A percentile compares a stretch with the other conserved stretches of the same genome.
Evolutionary conservation across 2,329 filamentous ascomycete species (phyloP).

Genomic region (Colletotrichum euphorbiae): DNA sequence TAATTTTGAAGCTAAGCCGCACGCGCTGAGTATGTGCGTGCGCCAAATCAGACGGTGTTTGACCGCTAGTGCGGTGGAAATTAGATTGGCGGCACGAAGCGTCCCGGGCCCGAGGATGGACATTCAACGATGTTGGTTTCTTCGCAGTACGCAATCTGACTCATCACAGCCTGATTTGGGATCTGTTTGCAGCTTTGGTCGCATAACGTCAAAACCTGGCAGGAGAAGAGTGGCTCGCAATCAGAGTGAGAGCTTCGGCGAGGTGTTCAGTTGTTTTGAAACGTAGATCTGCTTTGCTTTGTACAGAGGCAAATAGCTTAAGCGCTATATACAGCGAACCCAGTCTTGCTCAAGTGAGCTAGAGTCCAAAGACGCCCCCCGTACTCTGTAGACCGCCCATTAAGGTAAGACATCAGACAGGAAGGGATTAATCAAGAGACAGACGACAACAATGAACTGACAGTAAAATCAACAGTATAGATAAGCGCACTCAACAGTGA

Average conservation of each 20-base stretch:
- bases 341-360: not conserved
- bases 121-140: not conserved
- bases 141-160: not conserved
- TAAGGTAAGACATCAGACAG: conserved; percentile 27
- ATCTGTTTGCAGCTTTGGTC: no score
- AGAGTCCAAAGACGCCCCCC: conserved; percentile 3
- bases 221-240: not conserved
- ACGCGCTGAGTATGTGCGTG: not conserved
- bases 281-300: conserved; percentile 28
- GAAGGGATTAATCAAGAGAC: not conserved
- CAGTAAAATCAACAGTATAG: not conserved
- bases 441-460: conserved; percentile 26
- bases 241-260: not conserved
- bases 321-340: conserved; percentile 33
- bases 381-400: conserved; percentile 26
- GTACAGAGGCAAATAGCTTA: conserved; percentile 15
- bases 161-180: not conserved
- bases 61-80: not conserved
- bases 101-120: not conserved
- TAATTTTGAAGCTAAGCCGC: not conserved
- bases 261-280: conserved; percentile 15
- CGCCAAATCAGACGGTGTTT: conserved; percentile 25
- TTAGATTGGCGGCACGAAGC: conserved; percentile 4
- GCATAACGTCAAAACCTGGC: not conserved
- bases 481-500: conserved; percentile 17